A percentile compares a stretch with the other conserved stretches of the same genome.
phyloP scores from a whole-genome alignment of 78 protist species.

The Speleostelium caveatum region DNA sequence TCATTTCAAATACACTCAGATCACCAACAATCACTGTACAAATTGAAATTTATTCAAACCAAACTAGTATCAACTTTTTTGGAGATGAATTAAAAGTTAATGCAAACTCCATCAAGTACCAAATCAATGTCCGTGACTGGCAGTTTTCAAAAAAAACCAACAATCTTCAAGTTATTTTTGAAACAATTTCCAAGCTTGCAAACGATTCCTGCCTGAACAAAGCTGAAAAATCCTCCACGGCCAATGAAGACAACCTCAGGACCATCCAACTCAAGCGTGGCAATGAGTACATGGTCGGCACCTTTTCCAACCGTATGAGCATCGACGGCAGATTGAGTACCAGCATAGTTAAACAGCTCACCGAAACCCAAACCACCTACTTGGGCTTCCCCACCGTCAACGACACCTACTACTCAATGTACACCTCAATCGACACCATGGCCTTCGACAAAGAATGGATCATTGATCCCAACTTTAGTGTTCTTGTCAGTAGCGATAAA shows the following conservation, averaged over 20 bases:
- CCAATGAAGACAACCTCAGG: background rate
- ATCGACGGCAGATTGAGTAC: background rate
- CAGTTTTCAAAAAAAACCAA: background rate
- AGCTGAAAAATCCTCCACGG: background rate
- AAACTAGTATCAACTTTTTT: too few relatives aligned
- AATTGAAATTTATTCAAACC: too few relatives aligned
- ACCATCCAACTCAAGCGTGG: too few relatives aligned
- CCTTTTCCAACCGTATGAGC: constrained; percentile 13
- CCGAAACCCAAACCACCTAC: constrained; percentile 6
- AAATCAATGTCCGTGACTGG: constrained; percentile 20
- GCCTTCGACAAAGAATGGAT: background rate
- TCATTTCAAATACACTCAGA: background rate
- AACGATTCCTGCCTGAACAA: background rate
- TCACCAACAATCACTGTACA: too few relatives aligned
- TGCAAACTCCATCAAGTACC: constrained; percentile 32
- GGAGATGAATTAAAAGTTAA: constrained; percentile 3
- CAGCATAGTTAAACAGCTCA: background rate
- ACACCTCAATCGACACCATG: background rate
- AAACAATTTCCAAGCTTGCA: background rate
- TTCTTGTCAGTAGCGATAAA: background rate
- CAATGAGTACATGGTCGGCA: too few relatives aligned
- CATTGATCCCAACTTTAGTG: background rate
- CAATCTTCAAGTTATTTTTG: constrained; percentile 10
- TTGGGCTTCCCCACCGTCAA: background rate
- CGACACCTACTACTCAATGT: background rate